Percentiles rank a stretch among this genome's conserved stretches.
Evolutionary conservation across 2,329 filamentous ascomycete genomes (phyloP).

Genomic region (Macrophomina pseudophaseolina): DNA sequence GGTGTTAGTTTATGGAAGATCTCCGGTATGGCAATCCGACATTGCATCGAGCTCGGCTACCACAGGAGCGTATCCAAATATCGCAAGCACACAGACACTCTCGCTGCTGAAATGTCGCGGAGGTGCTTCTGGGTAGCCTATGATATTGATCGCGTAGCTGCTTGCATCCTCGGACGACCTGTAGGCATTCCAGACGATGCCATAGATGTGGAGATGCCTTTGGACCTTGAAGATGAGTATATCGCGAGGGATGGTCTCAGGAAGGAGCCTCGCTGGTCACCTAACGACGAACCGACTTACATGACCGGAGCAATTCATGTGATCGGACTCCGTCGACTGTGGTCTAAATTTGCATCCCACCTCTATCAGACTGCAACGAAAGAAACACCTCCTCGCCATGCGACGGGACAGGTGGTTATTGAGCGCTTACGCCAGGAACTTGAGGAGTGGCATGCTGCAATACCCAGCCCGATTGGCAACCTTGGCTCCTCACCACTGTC

Average conservation of each 20-base stretch:
- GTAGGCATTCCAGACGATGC: conserved; percentile 34
- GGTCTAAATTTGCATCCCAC: conserved; percentile 32
- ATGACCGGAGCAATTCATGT: conserved; percentile 36
- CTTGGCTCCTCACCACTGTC: conserved; percentile 29
- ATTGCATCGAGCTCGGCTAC: conserved; percentile 45
- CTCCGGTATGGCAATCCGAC: conserved; percentile 42
- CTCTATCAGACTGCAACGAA: conserved; percentile 30
- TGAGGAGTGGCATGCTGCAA: conserved; percentile 33
- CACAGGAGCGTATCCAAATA: conserved; percentile 34
- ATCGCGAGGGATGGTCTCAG: conserved; percentile 21
- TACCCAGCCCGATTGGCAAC: conserved; percentile 28
- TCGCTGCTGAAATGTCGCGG: conserved; percentile 39
- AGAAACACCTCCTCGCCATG: not conserved
- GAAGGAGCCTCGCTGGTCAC: conserved; percentile 26
- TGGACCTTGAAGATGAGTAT: conserved; percentile 28
- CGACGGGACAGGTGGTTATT: conserved; percentile 30
- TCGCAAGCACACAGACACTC: conserved; percentile 29
- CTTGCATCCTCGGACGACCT: conserved; percentile 40
- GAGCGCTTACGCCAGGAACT: conserved; percentile 32
- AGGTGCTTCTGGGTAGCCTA: conserved; percentile 43
- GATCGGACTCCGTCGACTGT: conserved; percentile 34
- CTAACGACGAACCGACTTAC: conserved; percentile 30
- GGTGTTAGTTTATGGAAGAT: conserved; percentile 41
- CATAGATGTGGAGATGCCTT: conserved; percentile 36
- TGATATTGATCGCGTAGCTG: conserved; percentile 40